Conservation (phyloP, 495 filamentous ascomycete genomes). For the Aspergillus bertholletiae region DNA sequence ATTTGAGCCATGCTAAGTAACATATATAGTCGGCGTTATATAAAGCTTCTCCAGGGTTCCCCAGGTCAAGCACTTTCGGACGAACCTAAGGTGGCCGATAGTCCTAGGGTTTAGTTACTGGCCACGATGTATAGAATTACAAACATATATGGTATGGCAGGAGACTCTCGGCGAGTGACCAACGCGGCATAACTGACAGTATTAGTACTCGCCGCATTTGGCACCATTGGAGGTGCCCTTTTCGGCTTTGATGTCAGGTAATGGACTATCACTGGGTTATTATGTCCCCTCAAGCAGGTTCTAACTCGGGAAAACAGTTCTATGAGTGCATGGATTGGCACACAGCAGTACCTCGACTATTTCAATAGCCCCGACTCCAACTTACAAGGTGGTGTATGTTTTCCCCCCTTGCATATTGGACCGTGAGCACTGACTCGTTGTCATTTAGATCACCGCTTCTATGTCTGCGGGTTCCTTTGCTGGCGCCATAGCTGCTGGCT, state of each 20-base stretch:
- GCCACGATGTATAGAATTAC: constrained; percentile 40
- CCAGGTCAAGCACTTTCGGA: not conserved
- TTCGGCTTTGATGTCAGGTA: constrained; percentile 47
- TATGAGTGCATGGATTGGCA: constrained; percentile 71
- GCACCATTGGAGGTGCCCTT: constrained; percentile 45
- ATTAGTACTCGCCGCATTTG: constrained; percentile 46
- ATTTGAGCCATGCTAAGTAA: too few relatives aligned
- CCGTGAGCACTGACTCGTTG: not conserved
- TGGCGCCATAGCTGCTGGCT: constrained; percentile 61
- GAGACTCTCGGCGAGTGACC: too few relatives aligned
- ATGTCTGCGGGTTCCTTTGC: constrained; percentile 66
- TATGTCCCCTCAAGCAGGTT: not conserved
- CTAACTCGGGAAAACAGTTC: constrained; percentile 32
- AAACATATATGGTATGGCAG: constrained; percentile 40
- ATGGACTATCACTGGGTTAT: too few relatives aligned
- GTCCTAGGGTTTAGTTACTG: not conserved
- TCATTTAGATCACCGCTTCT: constrained; percentile 43
- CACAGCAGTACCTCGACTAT: constrained; percentile 62
- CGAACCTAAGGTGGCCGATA: not conserved
- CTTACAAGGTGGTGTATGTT: constrained; percentile 53
- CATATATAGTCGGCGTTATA: not conserved
- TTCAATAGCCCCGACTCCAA: constrained; percentile 63
- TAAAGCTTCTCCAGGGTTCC: not conserved
- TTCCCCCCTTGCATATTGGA: not conserved
- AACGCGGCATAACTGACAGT: not conserved